Evolutionary conservation across 78 protist species (phyloP).

Genomic region (Speleostelium caveatum): DNA sequence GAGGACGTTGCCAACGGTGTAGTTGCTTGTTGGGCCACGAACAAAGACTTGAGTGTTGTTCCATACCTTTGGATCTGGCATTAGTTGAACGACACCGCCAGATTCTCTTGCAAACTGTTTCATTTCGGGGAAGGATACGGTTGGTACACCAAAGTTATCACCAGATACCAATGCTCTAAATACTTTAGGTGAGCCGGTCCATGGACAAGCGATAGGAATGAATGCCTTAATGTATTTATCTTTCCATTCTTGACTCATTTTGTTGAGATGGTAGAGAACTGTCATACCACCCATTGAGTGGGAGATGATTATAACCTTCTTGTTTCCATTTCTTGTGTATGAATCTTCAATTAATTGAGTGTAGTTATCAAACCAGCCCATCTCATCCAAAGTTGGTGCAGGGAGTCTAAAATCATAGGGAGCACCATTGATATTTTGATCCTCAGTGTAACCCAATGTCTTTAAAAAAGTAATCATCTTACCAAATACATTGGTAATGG

Average conservation of each 20-base stretch:
- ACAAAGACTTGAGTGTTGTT: not conserved
- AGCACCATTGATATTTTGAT: conserved; percentile 34
- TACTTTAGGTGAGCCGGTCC: conserved; percentile 42
- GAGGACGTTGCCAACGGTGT: not conserved
- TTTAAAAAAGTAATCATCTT: conserved; percentile 8
- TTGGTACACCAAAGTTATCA: conserved; percentile 11
- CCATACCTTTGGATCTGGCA: not conserved
- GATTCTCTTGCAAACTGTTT: not conserved
- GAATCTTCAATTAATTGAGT: conserved; percentile 23
- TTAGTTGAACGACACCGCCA: conserved; percentile 26
- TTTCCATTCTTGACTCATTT: conserved; percentile 9
- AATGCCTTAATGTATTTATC: conserved; percentile 27
- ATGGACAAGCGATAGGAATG: conserved; percentile 41
- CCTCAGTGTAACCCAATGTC: not conserved
- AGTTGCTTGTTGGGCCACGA: not conserved
- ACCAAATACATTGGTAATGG: conserved; percentile 35
- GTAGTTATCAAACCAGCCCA: conserved; percentile 8
- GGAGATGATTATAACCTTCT: conserved; percentile 12
- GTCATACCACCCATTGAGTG: conserved; percentile 58
- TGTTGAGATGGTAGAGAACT: not conserved
- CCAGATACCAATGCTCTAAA: conserved; percentile 5
- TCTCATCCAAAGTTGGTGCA: not conserved
- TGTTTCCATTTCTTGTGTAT: not conserved
- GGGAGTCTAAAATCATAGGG: conserved; percentile 14
- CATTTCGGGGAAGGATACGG: not conserved